Conservation (phyloP, 202 grass and related monocot genomes). For the Cymbopogon flexuosus region DNA sequence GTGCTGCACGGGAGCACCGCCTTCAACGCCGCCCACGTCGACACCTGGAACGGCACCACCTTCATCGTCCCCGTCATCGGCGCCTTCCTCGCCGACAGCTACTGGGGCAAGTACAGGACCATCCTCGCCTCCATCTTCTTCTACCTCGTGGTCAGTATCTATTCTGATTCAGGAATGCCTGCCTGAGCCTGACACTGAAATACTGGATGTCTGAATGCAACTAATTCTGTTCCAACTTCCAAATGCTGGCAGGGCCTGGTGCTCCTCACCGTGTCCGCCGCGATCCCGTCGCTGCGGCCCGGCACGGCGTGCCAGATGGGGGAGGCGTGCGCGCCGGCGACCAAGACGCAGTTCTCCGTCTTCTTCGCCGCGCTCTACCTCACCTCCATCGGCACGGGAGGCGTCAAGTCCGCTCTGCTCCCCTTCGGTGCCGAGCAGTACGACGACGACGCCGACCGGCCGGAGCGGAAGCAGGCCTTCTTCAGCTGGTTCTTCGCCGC, state of each 20-base stretch:
- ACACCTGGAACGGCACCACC: constrained; percentile 64
- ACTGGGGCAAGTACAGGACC: constrained; percentile 55
- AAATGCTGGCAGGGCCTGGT: constrained; percentile 57
- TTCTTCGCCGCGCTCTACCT: constrained; percentile 80
- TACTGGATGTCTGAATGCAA: neutral
- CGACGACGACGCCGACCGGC: constrained; percentile 38
- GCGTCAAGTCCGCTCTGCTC: constrained; percentile 74
- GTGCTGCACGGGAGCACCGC: constrained; percentile 54
- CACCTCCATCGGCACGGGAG: constrained; percentile 72
- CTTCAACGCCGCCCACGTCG: constrained; percentile 66
- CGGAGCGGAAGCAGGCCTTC: constrained; percentile 68
- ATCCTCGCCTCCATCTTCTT: constrained; percentile 45
- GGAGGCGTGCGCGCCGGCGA: constrained; percentile 49
- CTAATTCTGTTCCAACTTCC: too few species aligned
- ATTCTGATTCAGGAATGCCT: neutral
- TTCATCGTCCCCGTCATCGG: constrained; percentile 59
- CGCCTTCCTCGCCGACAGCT: constrained; percentile 64
- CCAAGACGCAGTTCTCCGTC: constrained; percentile 43
- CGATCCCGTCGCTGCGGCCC: constrained; percentile 53
- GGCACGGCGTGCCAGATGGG: constrained; percentile 41
- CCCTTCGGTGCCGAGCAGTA: constrained; percentile 96
- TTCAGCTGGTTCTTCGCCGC: constrained; percentile 87
- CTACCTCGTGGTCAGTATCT: constrained; percentile 45
- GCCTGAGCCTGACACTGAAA: neutral
- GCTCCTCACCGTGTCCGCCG: constrained; percentile 57